These are phyloP conservation scores for Linnemannia zychae DNA, from an alignment of 192 early-diverging fungal genomes.

Conservation along the genomic window DNA sequence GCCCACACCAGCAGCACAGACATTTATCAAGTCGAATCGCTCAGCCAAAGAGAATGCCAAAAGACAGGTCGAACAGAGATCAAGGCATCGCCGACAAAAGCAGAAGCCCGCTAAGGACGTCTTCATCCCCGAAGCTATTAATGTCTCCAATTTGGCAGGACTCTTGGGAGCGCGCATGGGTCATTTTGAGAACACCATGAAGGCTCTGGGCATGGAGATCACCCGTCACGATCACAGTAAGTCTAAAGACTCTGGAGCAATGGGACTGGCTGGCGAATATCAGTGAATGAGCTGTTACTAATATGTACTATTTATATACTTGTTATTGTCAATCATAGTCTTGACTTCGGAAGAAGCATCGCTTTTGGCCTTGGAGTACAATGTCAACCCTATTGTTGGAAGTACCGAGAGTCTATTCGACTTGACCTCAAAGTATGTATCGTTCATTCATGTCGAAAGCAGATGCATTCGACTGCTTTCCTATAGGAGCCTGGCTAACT, in stretches of 20 bases:
- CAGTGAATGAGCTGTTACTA: neutral
- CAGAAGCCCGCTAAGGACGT: constrained; percentile 72
- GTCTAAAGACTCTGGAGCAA: neutral
- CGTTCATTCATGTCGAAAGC: neutral
- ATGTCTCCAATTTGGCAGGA: constrained; percentile 84
- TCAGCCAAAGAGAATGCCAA: constrained; percentile 48
- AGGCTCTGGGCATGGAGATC: constrained; percentile 84
- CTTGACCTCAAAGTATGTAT: constrained; percentile 67
- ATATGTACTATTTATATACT: neutral
- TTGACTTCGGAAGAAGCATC: constrained; percentile 89
- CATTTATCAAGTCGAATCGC: constrained; percentile 27
- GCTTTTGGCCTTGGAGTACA: constrained; percentile 88
- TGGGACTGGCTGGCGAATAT: neutral
- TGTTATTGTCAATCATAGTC: constrained; percentile 57
- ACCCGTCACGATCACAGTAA: constrained; percentile 78
- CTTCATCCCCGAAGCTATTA: constrained; percentile 85
- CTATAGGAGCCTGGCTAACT: neutral
- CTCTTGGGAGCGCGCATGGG: constrained; percentile 81
- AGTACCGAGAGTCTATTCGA: constrained; percentile 67
- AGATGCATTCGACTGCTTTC: too few relatives aligned
- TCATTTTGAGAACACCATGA: constrained; percentile 80
- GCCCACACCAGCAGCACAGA: neutral
- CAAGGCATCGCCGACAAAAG: constrained; percentile 19
- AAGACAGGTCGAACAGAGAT: constrained; percentile 32
- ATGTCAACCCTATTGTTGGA: constrained; percentile 85